Evolutionary conservation across 164 flowering plant genomes (phyloP).

Genomic region (Warburgia ugandensis): DNA sequence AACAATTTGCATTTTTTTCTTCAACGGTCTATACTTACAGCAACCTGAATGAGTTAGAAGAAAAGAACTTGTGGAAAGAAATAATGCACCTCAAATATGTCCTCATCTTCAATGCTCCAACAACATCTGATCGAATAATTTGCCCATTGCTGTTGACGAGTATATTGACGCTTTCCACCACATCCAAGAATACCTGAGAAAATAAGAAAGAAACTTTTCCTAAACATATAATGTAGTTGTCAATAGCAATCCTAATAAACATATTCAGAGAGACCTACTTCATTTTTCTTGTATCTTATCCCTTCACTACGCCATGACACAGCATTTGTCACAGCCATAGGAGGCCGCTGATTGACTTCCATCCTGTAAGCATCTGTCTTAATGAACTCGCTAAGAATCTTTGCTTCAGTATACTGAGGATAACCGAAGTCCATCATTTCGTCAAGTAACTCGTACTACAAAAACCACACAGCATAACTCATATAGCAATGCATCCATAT

Average conservation of each 20-base stretch:
- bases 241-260: neutral
- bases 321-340: constrained; percentile 99
- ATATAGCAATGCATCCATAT: neutral
- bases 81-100: constrained; percentile 76
- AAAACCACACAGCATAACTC: constrained; percentile 8
- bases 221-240: constrained; percentile 1
- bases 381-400: constrained; percentile 94
- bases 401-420: constrained; percentile 98
- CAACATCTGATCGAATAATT: constrained; percentile 91
- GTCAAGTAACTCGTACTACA: constrained; percentile 94
- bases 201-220: constrained; percentile 5
- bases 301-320: constrained; percentile 99
- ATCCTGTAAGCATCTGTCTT: constrained; percentile 99
- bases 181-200: constrained; percentile 87
- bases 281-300: constrained; percentile 92
- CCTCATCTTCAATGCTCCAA: constrained; percentile 97
- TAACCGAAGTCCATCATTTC: constrained; percentile 99
- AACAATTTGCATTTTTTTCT: too few relatives aligned
- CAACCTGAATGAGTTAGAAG: too few relatives aligned
- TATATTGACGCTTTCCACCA: constrained; percentile 96
- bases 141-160: constrained; percentile 98
- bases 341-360: constrained; percentile 97
- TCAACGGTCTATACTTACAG: too few relatives aligned
- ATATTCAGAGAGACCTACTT: constrained; percentile 33
- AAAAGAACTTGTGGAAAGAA: too few relatives aligned